Conservation (phyloP, 306 rosid species). For the Ochetophila trinervis region DNA sequence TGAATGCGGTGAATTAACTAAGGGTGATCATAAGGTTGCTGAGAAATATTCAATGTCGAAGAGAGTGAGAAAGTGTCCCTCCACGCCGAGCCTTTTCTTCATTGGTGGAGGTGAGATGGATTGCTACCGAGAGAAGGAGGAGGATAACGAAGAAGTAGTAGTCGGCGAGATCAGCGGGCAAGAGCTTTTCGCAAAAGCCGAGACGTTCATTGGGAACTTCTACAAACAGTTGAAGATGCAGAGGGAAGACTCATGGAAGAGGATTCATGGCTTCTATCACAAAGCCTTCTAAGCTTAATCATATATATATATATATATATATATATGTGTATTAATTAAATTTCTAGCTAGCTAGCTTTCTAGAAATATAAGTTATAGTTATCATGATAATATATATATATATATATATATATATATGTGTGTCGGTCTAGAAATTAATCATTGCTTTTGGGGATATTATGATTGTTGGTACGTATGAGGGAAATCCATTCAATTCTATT, state of each 20-base stretch:
- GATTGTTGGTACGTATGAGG: constrained; percentile 23
- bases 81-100: constrained; percentile 59
- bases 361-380: background rate
- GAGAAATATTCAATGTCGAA: constrained; percentile 34
- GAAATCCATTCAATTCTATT: constrained; percentile 22
- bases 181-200: constrained; percentile 73
- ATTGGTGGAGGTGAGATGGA: constrained; percentile 43
- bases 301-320: background rate
- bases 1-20: constrained; percentile 7
- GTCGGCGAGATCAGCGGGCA: constrained; percentile 42
- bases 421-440: too few relatives aligned
- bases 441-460: background rate
- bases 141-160: constrained; percentile 26
- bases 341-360: too few relatives aligned
- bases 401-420: too few relatives aligned
- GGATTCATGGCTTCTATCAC: constrained; percentile 44
- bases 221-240: constrained; percentile 81
- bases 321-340: background rate
- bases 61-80: constrained; percentile 48
- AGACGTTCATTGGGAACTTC: constrained; percentile 74
- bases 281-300: constrained; percentile 26
- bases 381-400: too few relatives aligned
- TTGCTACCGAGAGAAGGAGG: constrained; percentile 23
- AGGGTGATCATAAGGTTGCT: constrained; percentile 16
- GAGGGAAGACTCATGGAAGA: constrained; percentile 63